Conservation (phyloP, 2,329 filamentous ascomycete genomes). For the Paraphoma sp. region DNA sequence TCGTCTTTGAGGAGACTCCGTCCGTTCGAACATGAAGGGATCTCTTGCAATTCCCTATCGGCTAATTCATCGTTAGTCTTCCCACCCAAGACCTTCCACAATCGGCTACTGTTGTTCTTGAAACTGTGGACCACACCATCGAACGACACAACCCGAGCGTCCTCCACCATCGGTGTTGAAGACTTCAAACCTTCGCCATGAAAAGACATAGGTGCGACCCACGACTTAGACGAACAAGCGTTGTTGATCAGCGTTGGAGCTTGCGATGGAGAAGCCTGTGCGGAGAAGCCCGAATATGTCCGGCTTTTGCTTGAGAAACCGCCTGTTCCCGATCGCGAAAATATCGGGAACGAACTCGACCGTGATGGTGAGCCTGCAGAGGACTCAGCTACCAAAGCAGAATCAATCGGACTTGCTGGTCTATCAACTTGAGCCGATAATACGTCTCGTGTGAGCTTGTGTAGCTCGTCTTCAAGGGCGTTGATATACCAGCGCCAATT, state of each 20-base stretch:
- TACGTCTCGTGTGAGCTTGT: slow-evolving; percentile 19
- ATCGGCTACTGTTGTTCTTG: not conserved
- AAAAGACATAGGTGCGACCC: too few species aligned
- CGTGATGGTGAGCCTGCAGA: slow-evolving; percentile 7
- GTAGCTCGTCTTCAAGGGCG: slow-evolving; percentile 42
- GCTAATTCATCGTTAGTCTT: not conserved
- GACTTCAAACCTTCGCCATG: not conserved
- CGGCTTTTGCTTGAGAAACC: not conserved
- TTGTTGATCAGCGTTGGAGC: not conserved
- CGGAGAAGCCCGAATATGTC: not conserved
- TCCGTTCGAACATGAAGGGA: not conserved
- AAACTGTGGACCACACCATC: not conserved
- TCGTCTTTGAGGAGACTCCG: too few species aligned
- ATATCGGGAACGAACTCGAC: not conserved
- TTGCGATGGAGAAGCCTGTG: not conserved
- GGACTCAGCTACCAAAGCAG: not conserved
- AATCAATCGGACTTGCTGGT: slow-evolving; percentile 1
- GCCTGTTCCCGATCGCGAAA: slow-evolving; percentile 2
- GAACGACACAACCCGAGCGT: not conserved
- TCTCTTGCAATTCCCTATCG: not conserved
- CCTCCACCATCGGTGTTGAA: not conserved
- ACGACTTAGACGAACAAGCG: not conserved
- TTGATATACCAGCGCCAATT: slow-evolving; percentile 46
- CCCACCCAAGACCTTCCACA: not conserved
- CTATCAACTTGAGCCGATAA: slow-evolving; percentile 12